phyloP scores from a whole-genome alignment of 768 basidiomycete genomes.

The Terana coerulea region DNA sequence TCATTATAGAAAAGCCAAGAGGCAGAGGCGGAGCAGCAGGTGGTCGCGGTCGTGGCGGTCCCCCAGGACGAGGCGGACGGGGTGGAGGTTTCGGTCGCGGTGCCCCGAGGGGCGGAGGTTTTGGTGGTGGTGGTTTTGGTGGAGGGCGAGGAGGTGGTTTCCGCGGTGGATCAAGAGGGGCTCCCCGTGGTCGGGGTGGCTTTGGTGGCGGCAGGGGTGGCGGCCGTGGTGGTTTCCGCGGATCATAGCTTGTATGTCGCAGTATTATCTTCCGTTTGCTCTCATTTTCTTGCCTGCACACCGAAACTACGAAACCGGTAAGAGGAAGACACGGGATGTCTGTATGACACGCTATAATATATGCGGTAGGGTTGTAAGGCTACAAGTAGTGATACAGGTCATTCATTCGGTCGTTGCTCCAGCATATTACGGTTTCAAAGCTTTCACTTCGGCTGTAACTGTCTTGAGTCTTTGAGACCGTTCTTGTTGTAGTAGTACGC shows the following conservation, averaged over 20 bases:
- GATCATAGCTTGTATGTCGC: constrained; percentile 34
- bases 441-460: constrained; percentile 47
- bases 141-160: constrained; percentile 36
- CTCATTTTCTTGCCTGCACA: constrained; percentile 7
- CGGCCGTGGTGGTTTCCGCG: constrained; percentile 37
- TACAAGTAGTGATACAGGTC: not conserved
- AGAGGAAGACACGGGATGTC: not conserved
- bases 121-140: constrained; percentile 25
- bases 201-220: constrained; percentile 29
- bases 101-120: constrained; percentile 12
- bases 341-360: not conserved
- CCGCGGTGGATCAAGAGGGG: constrained; percentile 29
- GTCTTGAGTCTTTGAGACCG: constrained; percentile 44
- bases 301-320: not conserved
- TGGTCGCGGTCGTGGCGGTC: constrained; percentile 23
- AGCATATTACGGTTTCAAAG: constrained; percentile 39
- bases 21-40: constrained; percentile 20
- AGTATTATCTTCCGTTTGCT: constrained; percentile 8
- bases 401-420: too few relatives aligned
- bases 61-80: constrained; percentile 18
- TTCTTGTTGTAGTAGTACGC: constrained; percentile 44
- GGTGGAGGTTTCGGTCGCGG: constrained; percentile 23
- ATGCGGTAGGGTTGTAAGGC: not conserved
- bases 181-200: constrained; percentile 25
- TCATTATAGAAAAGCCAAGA: constrained; percentile 31